phyloP scores from a whole-genome alignment of 768 basidiomycete species.

The Suillus spraguei region DNA sequence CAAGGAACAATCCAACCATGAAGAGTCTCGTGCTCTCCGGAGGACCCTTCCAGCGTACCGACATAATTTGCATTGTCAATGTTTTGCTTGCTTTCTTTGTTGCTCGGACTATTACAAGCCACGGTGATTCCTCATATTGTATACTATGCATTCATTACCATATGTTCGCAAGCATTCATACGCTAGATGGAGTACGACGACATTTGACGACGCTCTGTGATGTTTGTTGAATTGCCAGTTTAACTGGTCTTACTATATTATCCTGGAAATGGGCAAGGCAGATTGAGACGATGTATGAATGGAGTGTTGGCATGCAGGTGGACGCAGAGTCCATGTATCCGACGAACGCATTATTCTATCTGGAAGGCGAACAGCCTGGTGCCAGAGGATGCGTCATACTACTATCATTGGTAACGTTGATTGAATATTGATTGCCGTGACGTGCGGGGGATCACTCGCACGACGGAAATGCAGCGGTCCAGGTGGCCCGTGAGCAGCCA shows the following conservation, averaged over 20 bases:
- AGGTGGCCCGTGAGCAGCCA: not conserved
- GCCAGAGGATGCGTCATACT: not conserved
- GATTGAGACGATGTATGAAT: not conserved
- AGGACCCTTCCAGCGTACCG: not conserved
- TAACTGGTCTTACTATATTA: not conserved
- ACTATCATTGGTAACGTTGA: not conserved
- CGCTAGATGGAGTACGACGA: not conserved
- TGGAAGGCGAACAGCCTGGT: not conserved
- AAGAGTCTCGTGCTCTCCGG: not conserved
- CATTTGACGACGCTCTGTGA: not conserved
- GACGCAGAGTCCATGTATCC: not conserved
- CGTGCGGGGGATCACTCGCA: not conserved
- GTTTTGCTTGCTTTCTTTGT: slow-evolving; percentile 6
- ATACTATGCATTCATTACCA: slow-evolving; percentile 5
- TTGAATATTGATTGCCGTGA: not conserved
- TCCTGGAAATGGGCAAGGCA: not conserved
- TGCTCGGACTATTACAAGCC: not conserved
- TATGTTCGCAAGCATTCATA: not conserved
- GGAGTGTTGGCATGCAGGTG: not conserved
- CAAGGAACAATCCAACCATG: not conserved
- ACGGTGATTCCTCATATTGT: slow-evolving; percentile 9
- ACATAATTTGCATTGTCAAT: not conserved
- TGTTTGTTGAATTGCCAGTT: not conserved
- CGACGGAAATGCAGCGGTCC: not conserved
- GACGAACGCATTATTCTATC: not conserved